Evolutionary conservation across 2,329 filamentous ascomycete genomes (phyloP).

Genomic region (Trichoderma brevicompactum): DNA sequence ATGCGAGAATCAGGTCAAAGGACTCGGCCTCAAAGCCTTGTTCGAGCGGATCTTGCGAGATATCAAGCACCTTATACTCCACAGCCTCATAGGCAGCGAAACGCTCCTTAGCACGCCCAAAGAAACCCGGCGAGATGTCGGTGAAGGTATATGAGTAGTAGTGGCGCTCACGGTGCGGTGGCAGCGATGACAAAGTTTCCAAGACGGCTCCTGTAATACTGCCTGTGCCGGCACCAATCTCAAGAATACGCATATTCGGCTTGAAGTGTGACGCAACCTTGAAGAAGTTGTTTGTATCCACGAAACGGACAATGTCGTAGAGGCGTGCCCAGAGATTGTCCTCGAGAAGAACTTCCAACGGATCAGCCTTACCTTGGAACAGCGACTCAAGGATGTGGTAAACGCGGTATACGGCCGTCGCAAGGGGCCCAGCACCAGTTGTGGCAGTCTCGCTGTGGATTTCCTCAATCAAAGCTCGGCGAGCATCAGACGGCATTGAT

Average conservation of each 20-base stretch:
- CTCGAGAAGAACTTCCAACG: too few relatives aligned
- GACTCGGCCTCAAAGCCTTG: constrained; percentile 33
- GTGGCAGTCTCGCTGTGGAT: too few relatives aligned
- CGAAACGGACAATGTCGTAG: not conserved
- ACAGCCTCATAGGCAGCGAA: not conserved
- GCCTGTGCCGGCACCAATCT: constrained; percentile 46
- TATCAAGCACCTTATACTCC: constrained; percentile 35
- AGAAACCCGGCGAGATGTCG: too few relatives aligned
- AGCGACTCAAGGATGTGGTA: too few relatives aligned
- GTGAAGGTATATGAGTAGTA: too few relatives aligned
- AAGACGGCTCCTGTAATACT: not conserved
- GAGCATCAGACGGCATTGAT: too few relatives aligned
- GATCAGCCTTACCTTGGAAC: too few relatives aligned
- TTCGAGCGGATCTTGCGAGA: constrained; percentile 33
- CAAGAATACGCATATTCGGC: constrained; percentile 42
- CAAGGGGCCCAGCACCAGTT: too few relatives aligned
- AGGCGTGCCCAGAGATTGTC: not conserved
- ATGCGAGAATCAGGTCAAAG: constrained; percentile 37
- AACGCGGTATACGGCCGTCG: too few relatives aligned
- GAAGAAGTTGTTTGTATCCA: constrained; percentile 32
- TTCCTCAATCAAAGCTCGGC: too few relatives aligned
- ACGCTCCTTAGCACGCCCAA: too few relatives aligned
- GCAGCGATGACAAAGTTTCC: constrained; percentile 11
- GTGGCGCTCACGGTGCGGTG: not conserved
- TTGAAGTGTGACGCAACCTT: constrained; percentile 34